Base-by-base conservation (phyloP, 495 filamentous ascomycete species). In the Hypoxylon fuscum region DNA sequence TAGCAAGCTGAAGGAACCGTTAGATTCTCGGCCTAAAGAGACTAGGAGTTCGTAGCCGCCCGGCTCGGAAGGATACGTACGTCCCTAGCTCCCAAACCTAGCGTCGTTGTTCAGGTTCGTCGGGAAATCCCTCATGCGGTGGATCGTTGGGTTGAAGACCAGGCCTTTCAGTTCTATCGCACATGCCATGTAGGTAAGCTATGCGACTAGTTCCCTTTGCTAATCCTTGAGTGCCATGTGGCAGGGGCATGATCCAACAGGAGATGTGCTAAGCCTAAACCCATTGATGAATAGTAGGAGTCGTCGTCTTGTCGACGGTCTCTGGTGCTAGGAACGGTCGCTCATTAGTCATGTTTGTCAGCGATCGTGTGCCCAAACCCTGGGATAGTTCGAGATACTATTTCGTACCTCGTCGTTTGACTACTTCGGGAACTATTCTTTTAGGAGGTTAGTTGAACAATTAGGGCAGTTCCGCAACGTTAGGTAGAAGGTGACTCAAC, bases 191-290 rank as follows among this genome's bases (percentile, higher is more conserved):
- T 17, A 44, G n/a, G n/a, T 23, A 34, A 15, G 31, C 42, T 58
- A 56, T 35, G 18, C 10, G 40, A n/a, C n/a, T 38, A 21, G 21
- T 56, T 37, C 17, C 29, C 27, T 49, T 35, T 44, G 14, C 8
- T 23, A 25, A 67, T 55, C 58, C 64, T 58, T 58, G 17, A 54
- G 18, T 47, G 58, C 64, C 64, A 67, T 67, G 58, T 67, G 64
- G 58, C 17, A 37, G 34, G 38, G 35, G 12, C 3, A 18, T 31
- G 31, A 58, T 34, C 47, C 37, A 46, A 49, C 17, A 34, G 46
- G 23, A 23, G 20, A 35, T 27, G 34, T 34, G 15, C 20, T 62
- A 4, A 32, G 4, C 47, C 17, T 46, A 54, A 46, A 20, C 40
- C 46, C 25, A 7, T 40, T 41, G 29, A 37, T 45, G 42, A 41